These are phyloP conservation scores for Tolypocladium amazonense DNA, from an alignment of 2,329 filamentous ascomycete species.

Conservation along the genomic window DNA sequence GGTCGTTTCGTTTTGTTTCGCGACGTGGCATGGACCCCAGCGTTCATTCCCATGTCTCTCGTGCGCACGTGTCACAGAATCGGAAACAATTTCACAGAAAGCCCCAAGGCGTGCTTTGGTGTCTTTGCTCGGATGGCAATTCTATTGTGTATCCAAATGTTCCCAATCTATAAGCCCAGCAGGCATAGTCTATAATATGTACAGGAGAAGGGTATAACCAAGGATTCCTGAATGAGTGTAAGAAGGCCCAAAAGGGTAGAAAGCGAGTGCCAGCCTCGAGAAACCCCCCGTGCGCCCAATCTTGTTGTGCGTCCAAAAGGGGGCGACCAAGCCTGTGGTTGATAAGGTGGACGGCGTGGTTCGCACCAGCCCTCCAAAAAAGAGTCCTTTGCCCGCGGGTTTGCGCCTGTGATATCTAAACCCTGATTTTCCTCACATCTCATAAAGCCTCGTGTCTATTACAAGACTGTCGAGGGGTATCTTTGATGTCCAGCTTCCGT, in stretches of 20 bases:
- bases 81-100: background rate
- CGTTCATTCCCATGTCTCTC: background rate
- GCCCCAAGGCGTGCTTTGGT: background rate
- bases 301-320: background rate
- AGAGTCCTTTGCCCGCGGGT: background rate
- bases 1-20: background rate
- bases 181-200: slow-evolving; percentile 11
- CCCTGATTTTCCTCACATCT: slow-evolving; percentile 6
- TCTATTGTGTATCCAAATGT: background rate
- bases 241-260: slow-evolving; percentile 1
- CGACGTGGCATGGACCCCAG: background rate
- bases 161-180: background rate
- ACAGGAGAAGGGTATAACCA: slow-evolving; percentile 10
- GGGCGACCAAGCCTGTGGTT: slow-evolving; percentile 12
- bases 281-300: slow-evolving; percentile 2
- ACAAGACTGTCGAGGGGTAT: slow-evolving; percentile 20
- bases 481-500: slow-evolving; percentile 9
- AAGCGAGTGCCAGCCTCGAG: slow-evolving; percentile 18
- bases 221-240: slow-evolving; percentile 7
- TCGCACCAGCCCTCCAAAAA: background rate
- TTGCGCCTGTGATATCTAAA: slow-evolving; percentile 1
- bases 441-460: slow-evolving; percentile 12
- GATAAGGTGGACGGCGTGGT: background rate
- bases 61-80: background rate
- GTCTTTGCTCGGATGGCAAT: background rate